Base-by-base conservation (phyloP, 1,139 yeast genomes). In the Kurtzmaniella quercitrusa region DNA sequence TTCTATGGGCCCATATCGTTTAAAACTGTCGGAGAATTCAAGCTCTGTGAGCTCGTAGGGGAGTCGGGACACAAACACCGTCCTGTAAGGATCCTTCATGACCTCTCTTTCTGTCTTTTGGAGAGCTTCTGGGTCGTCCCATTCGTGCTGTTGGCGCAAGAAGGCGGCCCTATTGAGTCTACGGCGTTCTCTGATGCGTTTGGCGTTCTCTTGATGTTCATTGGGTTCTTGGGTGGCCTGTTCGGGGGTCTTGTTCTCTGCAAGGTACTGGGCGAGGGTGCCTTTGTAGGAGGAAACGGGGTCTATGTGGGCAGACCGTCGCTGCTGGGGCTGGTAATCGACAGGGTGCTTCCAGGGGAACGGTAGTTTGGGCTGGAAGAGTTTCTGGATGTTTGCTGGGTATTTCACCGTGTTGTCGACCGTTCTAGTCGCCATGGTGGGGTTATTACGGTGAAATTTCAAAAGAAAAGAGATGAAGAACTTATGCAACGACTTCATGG, bases 41-140 rank as follows among this genome's bases (percentile, higher is more conserved):
- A 81, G 62, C 54, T 90, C 96, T 0, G 80, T 77, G n/a, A 79
- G 65, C 5, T 66, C 64, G 57, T 85, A 90, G 41, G 80, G 79
- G 44, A 91, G 62, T 44, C 97, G 67, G 0, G 85, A 83, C 2
- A 93, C 74, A 56, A 93, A 90, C 2, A 93, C 74, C 0, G 98
- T 91, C 47, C 73, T 70, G 57, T 75, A 82, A 0, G 97, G 95
- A 55, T 90, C 95, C 44, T 67, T 68, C 9, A 85, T 84, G 50
- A 75, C 70, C 42, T 83, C 79, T 6, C 79, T 75, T 55, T 88
- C 95, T 42, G 60, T 54, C 39, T 60, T 33, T 57, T 63, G 41
- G 53, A 67, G 24, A 79, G 91, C 51, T 71, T 71, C 89, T 75
- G 67, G 62, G 43, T 66, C 64, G 46, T 66, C 59, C 77, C 76